Evolutionary conservation across 2,329 filamentous ascomycete species (phyloP), one percentile per base, ranked within the genome.

Genomic region (Pseudocercospora ulei): DNA sequence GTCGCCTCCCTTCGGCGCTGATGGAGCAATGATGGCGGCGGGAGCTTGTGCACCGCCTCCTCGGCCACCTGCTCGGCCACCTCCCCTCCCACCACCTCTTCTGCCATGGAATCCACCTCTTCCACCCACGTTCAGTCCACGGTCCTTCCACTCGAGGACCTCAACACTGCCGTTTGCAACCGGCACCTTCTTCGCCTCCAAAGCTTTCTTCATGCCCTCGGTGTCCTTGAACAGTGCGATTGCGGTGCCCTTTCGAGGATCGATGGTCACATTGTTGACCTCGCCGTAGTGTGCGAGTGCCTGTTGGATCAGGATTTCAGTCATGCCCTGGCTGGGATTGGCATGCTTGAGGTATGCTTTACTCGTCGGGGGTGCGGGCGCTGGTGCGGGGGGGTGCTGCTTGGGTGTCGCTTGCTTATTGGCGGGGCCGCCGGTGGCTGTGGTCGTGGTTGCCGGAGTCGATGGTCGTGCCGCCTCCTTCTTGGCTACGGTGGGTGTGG

Each of bases 181-280:
- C 12, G 80, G 67, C 18, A 95, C 72, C 0, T 83, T 84, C 55
- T 85, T 92, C 7, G 82, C 82, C 9, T 76, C 72, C 56, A 94
- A 77, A 3, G 88, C 88, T 55, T 82, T 85, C 52, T 75, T 74
- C 16, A 96, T 68, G 6, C 73, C 71, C 5, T 78, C 76, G 1
- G 79, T 71, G 13, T 85, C 78, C 6, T 74, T 72, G 64, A 95
- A 96, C 47, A 94, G 83, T 24, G 93, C 80, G 58, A 95, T 94
- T 2, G 86, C 88, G 54, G 94, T 93, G 0, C 86, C 86, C 61
- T 95, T 95, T 55, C 87, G 82, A 61, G 86, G 87, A 58, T 96
- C 88, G 38, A 96, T 88, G 53, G 95, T 88, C 11, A 94, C 83
- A 49, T 76, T 80, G 0, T 75, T 75, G 29, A 95, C 74, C 1